Percentiles rank a stretch among this genome's conserved stretches.
These are phyloP conservation scores for Dactylellina drechsleri DNA, from an alignment of 2,329 filamentous ascomycete genomes.

Conservation along the genomic window DNA sequence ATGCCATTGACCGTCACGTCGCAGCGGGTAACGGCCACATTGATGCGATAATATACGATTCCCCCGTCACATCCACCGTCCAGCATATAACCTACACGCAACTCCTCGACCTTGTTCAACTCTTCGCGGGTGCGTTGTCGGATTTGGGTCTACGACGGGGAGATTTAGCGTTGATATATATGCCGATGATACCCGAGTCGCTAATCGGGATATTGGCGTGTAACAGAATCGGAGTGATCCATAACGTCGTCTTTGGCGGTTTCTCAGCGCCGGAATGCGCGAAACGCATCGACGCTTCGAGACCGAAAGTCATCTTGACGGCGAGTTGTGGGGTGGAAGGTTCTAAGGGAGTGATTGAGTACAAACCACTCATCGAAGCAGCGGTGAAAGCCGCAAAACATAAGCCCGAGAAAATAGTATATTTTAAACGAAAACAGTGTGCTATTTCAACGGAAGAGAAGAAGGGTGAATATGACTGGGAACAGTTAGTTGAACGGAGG, in stretches of 20 bases:
- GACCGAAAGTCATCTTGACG: constrained; percentile 80
- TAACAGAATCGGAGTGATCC: constrained; percentile 83
- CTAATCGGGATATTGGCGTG: constrained; percentile 86
- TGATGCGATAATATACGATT: constrained; percentile 86
- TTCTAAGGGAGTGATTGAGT: constrained; percentile 71
- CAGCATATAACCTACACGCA: constrained; percentile 78
- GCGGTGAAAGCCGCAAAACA: constrained; percentile 70
- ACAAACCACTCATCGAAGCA: constrained; percentile 78
- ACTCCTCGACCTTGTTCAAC: constrained; percentile 81
- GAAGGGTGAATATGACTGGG: constrained; percentile 82
- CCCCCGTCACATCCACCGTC: constrained; percentile 79
- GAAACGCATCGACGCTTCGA: constrained; percentile 85
- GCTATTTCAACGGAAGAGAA: constrained; percentile 75
- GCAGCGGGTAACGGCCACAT: constrained; percentile 76
- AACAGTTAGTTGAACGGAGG: constrained; percentile 74
- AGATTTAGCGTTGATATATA: constrained; percentile 90
- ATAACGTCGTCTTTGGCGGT: constrained; percentile 91
- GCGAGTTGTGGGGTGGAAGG: constrained; percentile 94
- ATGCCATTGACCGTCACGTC: constrained; percentile 90
- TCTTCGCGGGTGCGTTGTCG: constrained; percentile 80
- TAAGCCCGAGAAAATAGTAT: constrained; percentile 79
- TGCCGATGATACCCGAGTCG: constrained; percentile 95
- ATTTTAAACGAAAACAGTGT: constrained; percentile 82
- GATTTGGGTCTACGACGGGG: constrained; percentile 84
- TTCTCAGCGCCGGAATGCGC: constrained; percentile 84